Percentiles rank a stretch among this genome's conserved stretches.
phyloP scores from a whole-genome alignment of 371 early-diverging fungal species.

The Blakeslea trispora region DNA sequence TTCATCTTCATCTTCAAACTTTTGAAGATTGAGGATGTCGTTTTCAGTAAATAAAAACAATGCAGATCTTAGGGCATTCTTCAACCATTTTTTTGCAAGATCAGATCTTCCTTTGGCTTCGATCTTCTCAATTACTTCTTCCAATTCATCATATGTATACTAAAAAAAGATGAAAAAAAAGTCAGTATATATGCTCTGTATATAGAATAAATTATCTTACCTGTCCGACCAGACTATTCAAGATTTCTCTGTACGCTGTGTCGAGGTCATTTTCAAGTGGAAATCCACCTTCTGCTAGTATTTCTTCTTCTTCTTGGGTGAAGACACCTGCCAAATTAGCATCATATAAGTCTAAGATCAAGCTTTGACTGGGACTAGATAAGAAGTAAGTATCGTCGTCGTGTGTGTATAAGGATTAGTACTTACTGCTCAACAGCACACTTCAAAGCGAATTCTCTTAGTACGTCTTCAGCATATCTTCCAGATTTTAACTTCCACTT shows the following conservation, averaged over 20 bases:
- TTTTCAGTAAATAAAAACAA: too few relatives aligned
- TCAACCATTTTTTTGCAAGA: too few relatives aligned
- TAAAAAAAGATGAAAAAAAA: too few relatives aligned
- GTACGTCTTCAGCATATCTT: background rate
- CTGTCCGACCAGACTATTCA: background rate
- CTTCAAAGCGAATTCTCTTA: background rate
- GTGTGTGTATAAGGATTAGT: background rate
- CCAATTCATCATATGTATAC: too few relatives aligned
- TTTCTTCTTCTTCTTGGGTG: background rate
- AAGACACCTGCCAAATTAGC: background rate
- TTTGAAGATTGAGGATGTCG: too few relatives aligned
- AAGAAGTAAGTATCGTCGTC: background rate
- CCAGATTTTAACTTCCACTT: background rate
- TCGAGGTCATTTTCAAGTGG: background rate
- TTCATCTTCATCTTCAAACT: too few relatives aligned
- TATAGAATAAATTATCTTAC: background rate
- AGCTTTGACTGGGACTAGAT: background rate
- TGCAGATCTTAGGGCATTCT: too few relatives aligned
- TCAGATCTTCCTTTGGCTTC: too few relatives aligned
- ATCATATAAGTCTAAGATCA: background rate
- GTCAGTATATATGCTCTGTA: too few relatives aligned
- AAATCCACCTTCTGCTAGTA: background rate
- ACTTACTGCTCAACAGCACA: conserved; percentile 2
- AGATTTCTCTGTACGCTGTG: background rate
- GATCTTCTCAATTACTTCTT: too few relatives aligned